Percentiles rank a stretch among this genome's conserved stretches.
Conservation (phyloP, 805 yeast genomes). For the Zygotorulaspora sp. region DNA sequence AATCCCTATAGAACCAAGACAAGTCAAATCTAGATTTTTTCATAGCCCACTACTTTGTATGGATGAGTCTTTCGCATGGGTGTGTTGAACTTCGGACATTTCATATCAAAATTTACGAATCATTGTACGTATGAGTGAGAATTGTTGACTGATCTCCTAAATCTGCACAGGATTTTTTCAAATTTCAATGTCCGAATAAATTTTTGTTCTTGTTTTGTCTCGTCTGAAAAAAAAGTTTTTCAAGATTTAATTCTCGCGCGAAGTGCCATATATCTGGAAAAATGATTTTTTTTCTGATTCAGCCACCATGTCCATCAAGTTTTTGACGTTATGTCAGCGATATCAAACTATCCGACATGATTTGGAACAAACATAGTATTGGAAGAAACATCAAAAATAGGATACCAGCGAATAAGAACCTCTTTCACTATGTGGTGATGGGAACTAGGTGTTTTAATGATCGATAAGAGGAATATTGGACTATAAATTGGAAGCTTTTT, state of each 20-base stretch:
- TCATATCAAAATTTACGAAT: neutral
- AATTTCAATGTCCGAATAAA: neutral
- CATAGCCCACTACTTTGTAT: neutral
- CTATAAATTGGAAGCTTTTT: constrained; percentile 2
- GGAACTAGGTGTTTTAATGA: constrained; percentile 1
- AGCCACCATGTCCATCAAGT: neutral
- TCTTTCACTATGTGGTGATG: neutral
- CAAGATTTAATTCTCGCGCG: neutral
- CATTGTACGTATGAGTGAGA: neutral
- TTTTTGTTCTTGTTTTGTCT: neutral
- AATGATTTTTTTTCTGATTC: neutral
- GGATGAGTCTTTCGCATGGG: neutral
- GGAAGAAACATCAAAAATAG: neutral
- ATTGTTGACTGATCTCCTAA: neutral
- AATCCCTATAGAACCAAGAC: neutral
- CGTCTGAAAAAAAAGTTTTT: neutral
- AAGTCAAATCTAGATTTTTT: neutral
- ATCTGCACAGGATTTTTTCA: neutral
- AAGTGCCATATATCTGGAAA: neutral
- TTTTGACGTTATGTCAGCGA: neutral
- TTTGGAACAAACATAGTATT: neutral
- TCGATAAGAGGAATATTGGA: neutral
- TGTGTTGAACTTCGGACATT: neutral
- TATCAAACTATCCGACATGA: neutral
- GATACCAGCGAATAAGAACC: neutral